Evolutionary conservation across 148 eudicot species (phyloP).

Genomic region (Fagopyrum homotropicum): DNA sequence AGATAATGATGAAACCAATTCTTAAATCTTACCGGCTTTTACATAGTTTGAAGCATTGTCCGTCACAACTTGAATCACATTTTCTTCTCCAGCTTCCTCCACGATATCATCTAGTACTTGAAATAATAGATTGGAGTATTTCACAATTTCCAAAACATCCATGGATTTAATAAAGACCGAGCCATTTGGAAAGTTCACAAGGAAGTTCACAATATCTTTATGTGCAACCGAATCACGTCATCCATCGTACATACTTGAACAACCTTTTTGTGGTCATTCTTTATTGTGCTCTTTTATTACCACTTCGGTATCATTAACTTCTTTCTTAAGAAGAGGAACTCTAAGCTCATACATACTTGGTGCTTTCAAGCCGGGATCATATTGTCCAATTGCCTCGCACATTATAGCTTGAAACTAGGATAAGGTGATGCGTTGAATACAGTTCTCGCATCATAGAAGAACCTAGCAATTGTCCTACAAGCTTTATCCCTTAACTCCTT

Average conservation of each 20-base stretch:
- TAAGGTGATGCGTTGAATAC: not conserved
- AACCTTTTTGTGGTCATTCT: not conserved
- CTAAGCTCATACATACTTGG: slow-evolving; percentile 14
- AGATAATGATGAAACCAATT: no score
- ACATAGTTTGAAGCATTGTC: slow-evolving; percentile 15
- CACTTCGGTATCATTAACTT: not conserved
- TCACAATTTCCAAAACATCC: slow-evolving; percentile 15
- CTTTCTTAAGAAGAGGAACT: slow-evolving; percentile 15
- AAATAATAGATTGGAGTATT: slow-evolving; percentile 8
- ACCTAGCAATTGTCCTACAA: not conserved
- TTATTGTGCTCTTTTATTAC: not conserved
- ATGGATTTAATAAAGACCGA: slow-evolving; percentile 13
- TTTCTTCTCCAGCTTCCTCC: slow-evolving; percentile 14
- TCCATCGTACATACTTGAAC: slow-evolving; percentile 2
- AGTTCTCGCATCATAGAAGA: not conserved
- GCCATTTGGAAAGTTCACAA: slow-evolving; percentile 9
- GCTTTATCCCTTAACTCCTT: not conserved
- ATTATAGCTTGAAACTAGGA: not conserved
- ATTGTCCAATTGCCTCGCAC: slow-evolving; percentile 3
- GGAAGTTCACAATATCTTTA: slow-evolving; percentile 16
- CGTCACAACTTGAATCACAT: slow-evolving; percentile 15
- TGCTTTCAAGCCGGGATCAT: slow-evolving; percentile 12
- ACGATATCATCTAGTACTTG: slow-evolving; percentile 13
- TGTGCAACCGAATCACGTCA: slow-evolving; percentile 13
- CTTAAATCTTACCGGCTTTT: not conserved